phyloP scores from a whole-genome alignment of 148 eudicot genomes.

The Suaeda aralocaspica region DNA sequence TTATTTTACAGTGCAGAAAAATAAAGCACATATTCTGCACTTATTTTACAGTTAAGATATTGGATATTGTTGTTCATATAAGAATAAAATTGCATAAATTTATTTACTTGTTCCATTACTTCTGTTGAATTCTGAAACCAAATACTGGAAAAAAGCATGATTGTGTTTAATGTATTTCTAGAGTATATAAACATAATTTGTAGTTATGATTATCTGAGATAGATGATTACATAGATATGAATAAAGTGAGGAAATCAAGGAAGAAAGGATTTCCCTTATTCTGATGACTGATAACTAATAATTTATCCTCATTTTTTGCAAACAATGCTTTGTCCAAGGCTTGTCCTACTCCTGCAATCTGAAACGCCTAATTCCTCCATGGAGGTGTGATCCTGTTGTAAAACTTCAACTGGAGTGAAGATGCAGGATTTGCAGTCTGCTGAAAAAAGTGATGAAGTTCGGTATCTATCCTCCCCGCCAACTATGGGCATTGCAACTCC shows the following conservation, averaged over 20 bases:
- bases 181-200: background rate
- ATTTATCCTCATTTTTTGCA: constrained; percentile 39
- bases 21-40: constrained; percentile 21
- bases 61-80: background rate
- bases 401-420: constrained; percentile 31
- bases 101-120: background rate
- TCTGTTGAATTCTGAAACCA: background rate
- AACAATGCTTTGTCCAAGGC: constrained; percentile 41
- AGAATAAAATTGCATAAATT: background rate
- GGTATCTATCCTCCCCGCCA: constrained; percentile 67
- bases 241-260: background rate
- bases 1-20: constrained; percentile 27
- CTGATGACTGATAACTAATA: background rate
- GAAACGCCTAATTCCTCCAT: constrained; percentile 31
- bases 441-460: constrained; percentile 42
- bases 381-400: constrained; percentile 14
- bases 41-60: constrained; percentile 7
- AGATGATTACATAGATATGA: background rate
- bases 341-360: constrained; percentile 37
- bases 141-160: background rate
- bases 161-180: too few species aligned
- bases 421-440: constrained; percentile 48
- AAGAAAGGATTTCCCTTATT: background rate
- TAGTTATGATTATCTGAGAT: background rate
- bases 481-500: constrained; percentile 71